Conservation (phyloP, 2,329 filamentous ascomycete genomes). For the Keithomyces neogunnii region DNA sequence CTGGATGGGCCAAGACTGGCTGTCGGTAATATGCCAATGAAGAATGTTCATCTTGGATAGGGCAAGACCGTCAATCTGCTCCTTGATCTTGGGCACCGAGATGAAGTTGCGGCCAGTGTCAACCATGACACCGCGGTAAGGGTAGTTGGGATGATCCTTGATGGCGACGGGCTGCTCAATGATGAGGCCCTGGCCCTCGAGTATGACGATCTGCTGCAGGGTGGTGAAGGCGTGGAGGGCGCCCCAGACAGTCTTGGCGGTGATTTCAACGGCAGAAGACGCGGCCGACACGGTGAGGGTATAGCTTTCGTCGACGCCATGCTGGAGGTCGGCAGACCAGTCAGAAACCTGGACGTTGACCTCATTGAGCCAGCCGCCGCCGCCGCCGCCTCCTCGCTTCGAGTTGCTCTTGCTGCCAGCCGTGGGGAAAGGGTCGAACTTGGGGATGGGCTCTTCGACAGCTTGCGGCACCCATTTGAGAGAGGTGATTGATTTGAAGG, state of each 20-base stretch:
- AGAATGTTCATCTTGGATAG: constrained; percentile 49
- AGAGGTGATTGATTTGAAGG: constrained; percentile 35
- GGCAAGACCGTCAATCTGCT: constrained; percentile 46
- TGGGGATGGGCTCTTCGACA: constrained; percentile 40
- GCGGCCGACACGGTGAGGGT: constrained; percentile 31
- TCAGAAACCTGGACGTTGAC: constrained; percentile 39
- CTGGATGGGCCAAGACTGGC: constrained; percentile 46
- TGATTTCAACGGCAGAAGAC: constrained; percentile 34
- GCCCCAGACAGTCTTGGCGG: constrained; percentile 42
- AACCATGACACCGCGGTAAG: constrained; percentile 46
- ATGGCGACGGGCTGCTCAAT: constrained; percentile 45
- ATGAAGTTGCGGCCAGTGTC: constrained; percentile 48
- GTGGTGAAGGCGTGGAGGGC: constrained; percentile 48
- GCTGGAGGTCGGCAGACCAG: constrained; percentile 37
- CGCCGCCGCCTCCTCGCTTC: constrained; percentile 16
- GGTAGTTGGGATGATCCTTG: constrained; percentile 40
- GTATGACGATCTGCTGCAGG: constrained; percentile 47
- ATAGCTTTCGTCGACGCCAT: constrained; percentile 50
- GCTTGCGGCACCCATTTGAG: constrained; percentile 47
- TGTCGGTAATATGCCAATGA: constrained; percentile 48
- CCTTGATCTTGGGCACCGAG: constrained; percentile 38
- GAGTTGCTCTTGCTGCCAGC: constrained; percentile 17
- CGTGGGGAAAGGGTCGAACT: constrained; percentile 43
- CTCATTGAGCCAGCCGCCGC: constrained; percentile 23
- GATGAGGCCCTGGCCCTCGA: constrained; percentile 33